Evolutionary conservation across 352 stramenopile species (phyloP), one percentile per base, ranked within the genome.

Genomic region (Phytophthora fragariae): DNA sequence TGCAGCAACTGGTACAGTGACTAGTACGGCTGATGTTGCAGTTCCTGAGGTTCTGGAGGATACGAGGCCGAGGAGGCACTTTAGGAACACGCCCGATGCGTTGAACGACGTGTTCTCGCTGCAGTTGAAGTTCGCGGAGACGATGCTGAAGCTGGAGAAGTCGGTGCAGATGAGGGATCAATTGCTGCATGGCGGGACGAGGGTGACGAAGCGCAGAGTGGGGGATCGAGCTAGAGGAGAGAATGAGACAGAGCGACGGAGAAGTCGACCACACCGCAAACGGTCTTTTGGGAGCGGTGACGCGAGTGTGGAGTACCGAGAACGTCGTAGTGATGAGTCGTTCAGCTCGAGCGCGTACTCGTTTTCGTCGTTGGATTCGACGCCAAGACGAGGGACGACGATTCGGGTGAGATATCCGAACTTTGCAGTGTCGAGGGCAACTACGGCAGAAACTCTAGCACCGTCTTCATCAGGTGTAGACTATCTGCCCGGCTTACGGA

Each of bases 121-220:
- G 46, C 84, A 93, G 60, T 57, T 91, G 12, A 84, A 90, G 50
- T 93, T 93, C 31, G 85, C 85, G 0, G 85, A 93, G 76, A 93
- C 84, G 47, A 92, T 93, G 84, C 71, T 83, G 0, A 86, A 88
- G 57, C 70, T 93, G 14, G 85, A 93, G 27, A 84, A 91, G 65
- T 91, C 82, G 0, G 83, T 93, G 19, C 85, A 91, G 57, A 60
- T 80, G 12, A 79, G 85, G 14, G 84, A 93, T 15, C 72, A 86
- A 14, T 59, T 93, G 21, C 71, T 93, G 27, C 66, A 80, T 49
- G 44, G 52, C 2, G 24, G 52, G 21, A 21, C 57, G 8, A 46
- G 59, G n/a, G 63, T 67, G 21, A 44, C 41, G 8, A 72, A 66
- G 12, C 53, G 29, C 11, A 67, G 56, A 14, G 37, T 14, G n/a